Conservation (phyloP, 352 stramenopile genomes). For the Thalassiosira allenii region DNA sequence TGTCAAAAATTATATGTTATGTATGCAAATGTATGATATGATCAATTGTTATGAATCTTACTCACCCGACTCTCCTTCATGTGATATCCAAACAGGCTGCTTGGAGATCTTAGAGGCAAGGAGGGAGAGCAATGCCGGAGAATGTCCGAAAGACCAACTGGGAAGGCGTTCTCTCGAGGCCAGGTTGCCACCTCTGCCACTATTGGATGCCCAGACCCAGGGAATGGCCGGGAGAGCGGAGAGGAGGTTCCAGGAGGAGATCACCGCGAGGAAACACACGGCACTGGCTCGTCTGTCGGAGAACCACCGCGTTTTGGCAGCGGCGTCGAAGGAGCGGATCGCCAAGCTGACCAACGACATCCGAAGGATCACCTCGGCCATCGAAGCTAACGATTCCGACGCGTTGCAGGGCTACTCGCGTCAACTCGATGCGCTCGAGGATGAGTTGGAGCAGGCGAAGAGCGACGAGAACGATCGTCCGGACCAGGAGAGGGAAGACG, state of each 20-base stretch:
- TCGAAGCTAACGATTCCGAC: neutral
- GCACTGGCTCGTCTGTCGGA: conserved; percentile 16
- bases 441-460: conserved; percentile 13
- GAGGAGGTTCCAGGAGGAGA: conserved; percentile 17
- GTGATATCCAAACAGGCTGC: no score
- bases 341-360: neutral
- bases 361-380: neutral
- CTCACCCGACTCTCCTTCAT: no score
- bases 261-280: conserved; percentile 1
- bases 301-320: conserved; percentile 28
- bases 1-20: no score
- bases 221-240: conserved; percentile 2
- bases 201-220: neutral
- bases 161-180: conserved; percentile 9
- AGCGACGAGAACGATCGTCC: conserved; percentile 8
- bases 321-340: conserved; percentile 2
- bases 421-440: conserved; percentile 2
- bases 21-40: no score
- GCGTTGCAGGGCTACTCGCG: neutral
- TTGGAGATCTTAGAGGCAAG: conserved; percentile 34
- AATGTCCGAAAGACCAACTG: conserved; percentile 2
- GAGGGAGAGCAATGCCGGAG: neutral
- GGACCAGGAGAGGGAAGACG: conserved; percentile 4
- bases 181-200: conserved; percentile 8
- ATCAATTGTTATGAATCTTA: no score